Evolutionary conservation across 352 stramenopile species (phyloP), one percentile per base, ranked within the genome.

Genomic region (Phytophthora parvispora): DNA sequence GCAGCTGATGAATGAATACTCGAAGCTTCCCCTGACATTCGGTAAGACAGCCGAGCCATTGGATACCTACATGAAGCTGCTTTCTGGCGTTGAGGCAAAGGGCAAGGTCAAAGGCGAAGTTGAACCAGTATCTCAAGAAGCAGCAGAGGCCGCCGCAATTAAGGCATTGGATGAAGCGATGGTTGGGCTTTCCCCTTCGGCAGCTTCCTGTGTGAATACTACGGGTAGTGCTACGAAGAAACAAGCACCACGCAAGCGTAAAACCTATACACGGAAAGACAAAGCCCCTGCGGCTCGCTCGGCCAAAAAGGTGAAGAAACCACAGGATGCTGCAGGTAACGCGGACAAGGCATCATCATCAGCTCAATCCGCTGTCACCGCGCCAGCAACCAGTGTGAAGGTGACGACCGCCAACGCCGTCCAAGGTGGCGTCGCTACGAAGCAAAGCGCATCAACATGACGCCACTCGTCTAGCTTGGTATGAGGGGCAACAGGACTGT

Each of bases 1-100:
- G 52, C 56, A 80, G 27, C 67, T 96, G 15, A 71, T 96, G 71
- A 97, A 96, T 64, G 90, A 97, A 59, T 97, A 97, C 73, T 92
- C 88, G 29, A 97, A 97, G 69, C 80, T 97, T 15, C 90, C 90
- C 16, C 60, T 97, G 22, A 95, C 90, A 13, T 95, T 76, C 50
- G 53, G 60, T 10, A 58, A 77, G n/a, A 69, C 71, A 2, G 72
- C 73, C 43, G 55, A 70, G 20, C 73, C 72, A 10, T 69, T 92
- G 29, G 60, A 87, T 53, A 56, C 49, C 4, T 87, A 85, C 13
- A 51, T 84, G 10, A 75, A 78, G n/a, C 18, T 75, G 40, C 53
- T 80, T 27, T 51, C 52, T n/a, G 67, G 70, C 5, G 43, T 28
- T 52, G 61, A 53, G 6, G 31, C 27, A 2, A 60, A 76, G 42